phyloP scores from a whole-genome alignment of 2,329 filamentous ascomycete genomes.

The Ceratocystis eucalypticola region DNA sequence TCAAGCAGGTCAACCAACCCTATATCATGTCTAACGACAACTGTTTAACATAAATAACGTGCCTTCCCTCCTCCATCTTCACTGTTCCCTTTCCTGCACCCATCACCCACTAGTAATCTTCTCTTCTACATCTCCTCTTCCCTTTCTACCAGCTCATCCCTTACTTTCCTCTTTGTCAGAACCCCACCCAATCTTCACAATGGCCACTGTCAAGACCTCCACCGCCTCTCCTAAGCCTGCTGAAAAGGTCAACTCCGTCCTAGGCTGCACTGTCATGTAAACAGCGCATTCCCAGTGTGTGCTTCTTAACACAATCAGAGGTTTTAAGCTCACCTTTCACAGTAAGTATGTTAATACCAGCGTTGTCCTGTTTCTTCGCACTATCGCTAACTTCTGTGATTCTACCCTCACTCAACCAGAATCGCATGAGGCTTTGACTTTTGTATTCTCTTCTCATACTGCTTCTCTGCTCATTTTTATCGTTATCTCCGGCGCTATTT shows the following conservation, averaged over 20 bases:
- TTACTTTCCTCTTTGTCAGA: no score
- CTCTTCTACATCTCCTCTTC: no score
- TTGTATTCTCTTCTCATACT: background rate
- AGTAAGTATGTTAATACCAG: background rate
- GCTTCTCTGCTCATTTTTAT: background rate
- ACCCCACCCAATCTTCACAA: no score
- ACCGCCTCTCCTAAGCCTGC: background rate
- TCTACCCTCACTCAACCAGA: background rate
- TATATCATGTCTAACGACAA: background rate
- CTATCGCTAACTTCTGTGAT: no score
- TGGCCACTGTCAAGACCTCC: background rate
- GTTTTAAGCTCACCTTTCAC: background rate
- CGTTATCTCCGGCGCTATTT: background rate
- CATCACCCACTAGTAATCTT: slow-evolving; percentile 6
- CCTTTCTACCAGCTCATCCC: no score
- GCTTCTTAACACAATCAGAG: background rate
- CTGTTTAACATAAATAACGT: background rate
- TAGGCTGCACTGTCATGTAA: slow-evolving; percentile 5
- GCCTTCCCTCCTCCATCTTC: background rate
- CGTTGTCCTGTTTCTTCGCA: background rate
- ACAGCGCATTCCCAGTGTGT: background rate
- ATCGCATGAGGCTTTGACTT: background rate
- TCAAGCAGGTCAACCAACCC: background rate
- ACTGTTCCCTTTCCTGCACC: background rate
- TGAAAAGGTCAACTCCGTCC: background rate